Evolutionary conservation across 441 rosid genomes (phyloP).

Genomic region (Pelargonium exstipulatum): DNA sequence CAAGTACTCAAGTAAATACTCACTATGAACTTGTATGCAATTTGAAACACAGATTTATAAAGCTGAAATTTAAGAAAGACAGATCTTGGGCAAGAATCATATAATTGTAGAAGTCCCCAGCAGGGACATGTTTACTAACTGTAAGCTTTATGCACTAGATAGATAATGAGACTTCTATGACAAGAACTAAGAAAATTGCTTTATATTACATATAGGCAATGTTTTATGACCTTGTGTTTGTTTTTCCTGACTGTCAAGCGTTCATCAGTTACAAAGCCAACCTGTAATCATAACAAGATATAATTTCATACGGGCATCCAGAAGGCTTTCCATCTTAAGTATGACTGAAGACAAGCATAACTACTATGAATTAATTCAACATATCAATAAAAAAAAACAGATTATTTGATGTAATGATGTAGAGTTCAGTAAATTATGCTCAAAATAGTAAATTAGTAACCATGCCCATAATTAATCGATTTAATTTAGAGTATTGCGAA

Average conservation of each 20-base stretch:
- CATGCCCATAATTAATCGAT: background rate
- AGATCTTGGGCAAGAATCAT: background rate
- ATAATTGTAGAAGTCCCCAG: background rate
- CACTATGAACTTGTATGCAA: background rate
- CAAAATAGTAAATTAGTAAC: background rate
- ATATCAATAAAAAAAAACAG: background rate
- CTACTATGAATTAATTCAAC: background rate
- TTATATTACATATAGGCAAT: background rate
- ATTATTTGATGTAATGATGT: background rate
- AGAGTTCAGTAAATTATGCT: background rate
- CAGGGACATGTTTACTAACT: background rate
- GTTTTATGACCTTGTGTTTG: conserved; percentile 67
- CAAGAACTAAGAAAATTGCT: background rate
- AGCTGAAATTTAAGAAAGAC: background rate
- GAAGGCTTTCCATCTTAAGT: background rate
- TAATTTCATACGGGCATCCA: background rate
- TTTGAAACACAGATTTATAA: background rate
- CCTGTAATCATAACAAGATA: conserved; percentile 38
- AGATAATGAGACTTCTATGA: background rate
- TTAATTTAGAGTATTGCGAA: background rate
- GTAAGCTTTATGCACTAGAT: conserved; percentile 4
- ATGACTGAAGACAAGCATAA: background rate
- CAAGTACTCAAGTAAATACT: conserved; percentile 3
- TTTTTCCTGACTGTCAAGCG: conserved; percentile 63
- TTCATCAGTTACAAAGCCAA: conserved; percentile 81